Percentiles rank a stretch among this genome's conserved stretches.
Conservation (phyloP, 768 basidiomycete species). For the Boletellus ananiceps region DNA sequence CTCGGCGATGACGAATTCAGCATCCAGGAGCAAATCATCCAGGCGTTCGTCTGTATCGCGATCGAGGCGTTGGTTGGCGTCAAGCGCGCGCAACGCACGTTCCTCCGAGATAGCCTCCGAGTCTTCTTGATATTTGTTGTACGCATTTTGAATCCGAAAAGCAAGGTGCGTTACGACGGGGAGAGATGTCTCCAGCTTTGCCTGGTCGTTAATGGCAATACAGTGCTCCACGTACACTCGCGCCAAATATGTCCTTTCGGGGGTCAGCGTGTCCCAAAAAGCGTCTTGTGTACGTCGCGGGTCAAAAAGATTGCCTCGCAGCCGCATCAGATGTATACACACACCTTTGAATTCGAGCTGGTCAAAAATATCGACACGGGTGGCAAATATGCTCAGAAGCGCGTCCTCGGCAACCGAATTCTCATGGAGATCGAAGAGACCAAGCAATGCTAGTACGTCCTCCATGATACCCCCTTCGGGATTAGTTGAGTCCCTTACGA, state of each 20-base stretch:
- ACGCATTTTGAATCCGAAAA: conserved; percentile 64
- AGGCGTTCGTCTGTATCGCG: conserved; percentile 44
- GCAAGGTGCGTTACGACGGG: conserved; percentile 86
- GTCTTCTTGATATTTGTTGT: conserved; percentile 56
- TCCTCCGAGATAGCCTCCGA: conserved; percentile 40
- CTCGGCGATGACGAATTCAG: conserved; percentile 72
- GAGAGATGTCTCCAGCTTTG: conserved; percentile 60
- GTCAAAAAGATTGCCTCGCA: background rate
- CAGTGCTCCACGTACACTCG: conserved; percentile 84
- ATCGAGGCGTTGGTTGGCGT: conserved; percentile 35
- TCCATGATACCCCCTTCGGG: conserved; percentile 33
- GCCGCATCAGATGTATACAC: conserved; percentile 15
- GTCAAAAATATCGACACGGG: conserved; percentile 60
- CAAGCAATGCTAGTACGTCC: conserved; percentile 45
- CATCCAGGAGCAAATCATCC: conserved; percentile 30
- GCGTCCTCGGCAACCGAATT: conserved; percentile 69
- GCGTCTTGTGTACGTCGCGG: conserved; percentile 40
- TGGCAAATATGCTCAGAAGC: conserved; percentile 65
- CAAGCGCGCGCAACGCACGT: conserved; percentile 23
- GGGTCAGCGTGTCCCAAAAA: conserved; percentile 68
- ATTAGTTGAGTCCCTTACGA: conserved; percentile 35
- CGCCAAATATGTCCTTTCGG: conserved; percentile 75
- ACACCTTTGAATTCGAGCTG: conserved; percentile 65
- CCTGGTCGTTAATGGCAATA: conserved; percentile 51
- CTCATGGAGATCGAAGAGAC: conserved; percentile 55